Percentiles rank a stretch among this genome's conserved stretches.
Conservation (phyloP, 1,284 basidiomycete genomes). For the Puccinia horiana region DNA sequence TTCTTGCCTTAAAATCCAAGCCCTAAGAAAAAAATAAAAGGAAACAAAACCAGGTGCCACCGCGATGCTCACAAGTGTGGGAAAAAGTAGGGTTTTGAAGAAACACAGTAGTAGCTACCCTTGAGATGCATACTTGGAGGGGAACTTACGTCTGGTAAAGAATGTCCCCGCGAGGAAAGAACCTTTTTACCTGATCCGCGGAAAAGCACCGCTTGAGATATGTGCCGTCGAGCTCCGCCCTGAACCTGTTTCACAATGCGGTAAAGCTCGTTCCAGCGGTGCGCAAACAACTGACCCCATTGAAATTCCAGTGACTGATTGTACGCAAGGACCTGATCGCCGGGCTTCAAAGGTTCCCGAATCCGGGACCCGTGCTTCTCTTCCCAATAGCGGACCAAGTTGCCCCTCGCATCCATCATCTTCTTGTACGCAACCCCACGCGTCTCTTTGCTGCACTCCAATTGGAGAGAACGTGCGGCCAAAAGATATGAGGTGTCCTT, state of each 20-base stretch:
- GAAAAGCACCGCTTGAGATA: background rate
- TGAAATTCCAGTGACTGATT: background rate
- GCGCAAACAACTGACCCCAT: constrained; percentile 1
- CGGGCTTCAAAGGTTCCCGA: background rate
- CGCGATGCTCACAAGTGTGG: too few species aligned
- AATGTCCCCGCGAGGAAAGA: background rate
- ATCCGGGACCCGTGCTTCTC: background rate
- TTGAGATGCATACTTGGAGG: background rate
- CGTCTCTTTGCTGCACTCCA: background rate
- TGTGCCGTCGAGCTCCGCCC: background rate
- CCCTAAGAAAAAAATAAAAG: too few species aligned
- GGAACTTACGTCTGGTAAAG: background rate
- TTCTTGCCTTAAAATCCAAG: too few species aligned
- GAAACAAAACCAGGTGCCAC: too few species aligned
- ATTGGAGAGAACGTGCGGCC: background rate
- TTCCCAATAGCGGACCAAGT: background rate
- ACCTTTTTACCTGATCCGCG: background rate
- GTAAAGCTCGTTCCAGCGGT: too few species aligned
- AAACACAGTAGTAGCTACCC: background rate
- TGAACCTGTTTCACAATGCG: background rate
- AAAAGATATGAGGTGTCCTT: background rate
- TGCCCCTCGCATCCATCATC: too few species aligned
- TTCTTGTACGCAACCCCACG: background rate
- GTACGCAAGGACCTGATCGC: background rate
- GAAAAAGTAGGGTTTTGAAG: background rate